Base-by-base conservation (phyloP, 2,329 filamentous ascomycete genomes). In the Cytospora chrysosperma region DNA sequence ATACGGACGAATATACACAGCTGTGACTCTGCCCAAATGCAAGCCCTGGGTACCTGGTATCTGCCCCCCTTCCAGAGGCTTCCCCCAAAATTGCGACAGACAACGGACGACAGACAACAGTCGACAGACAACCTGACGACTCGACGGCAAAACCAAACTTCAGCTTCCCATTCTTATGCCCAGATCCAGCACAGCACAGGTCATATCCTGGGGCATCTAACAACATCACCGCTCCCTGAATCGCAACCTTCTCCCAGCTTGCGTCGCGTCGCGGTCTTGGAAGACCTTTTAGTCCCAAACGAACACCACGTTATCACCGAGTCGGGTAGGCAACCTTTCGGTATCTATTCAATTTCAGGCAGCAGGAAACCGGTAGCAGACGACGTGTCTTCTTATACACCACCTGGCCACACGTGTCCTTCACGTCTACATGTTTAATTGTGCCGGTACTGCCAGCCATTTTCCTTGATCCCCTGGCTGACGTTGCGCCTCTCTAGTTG, bases 271-370 rank as follows among this genome's bases (percentile, higher is more conserved):
- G 52, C 52, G 28, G 37, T 10, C 8, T 21, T 27, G n/a, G 28
- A 10, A n/a, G 50, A 32, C 28, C 27, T 61, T 28, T 49, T 6
- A 24, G 27, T 27, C 37, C 58, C n/a, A 47, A 52, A 27, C 28
- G 34, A 40, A 27, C 17, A 40, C 37, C 37, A 27, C 51, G 21
- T 34, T 55, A 47, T 34, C 34, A 15, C 26, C 19, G 26, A 34
- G 58, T 19, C 58, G 51, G 58, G 58, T 61, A 61, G 49, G 58
- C 58, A 55, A 55, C 34, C 17, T 34, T 24, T 54, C n/a, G 50
- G 27, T 32, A 26, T 28, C 34, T 21, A 8, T 37, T 32, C 58
- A 60, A n/a, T 12, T 37, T 32, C 58, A 60, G 27, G 50, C 58
- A 47, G 50, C 50, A 60, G 43, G 43, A n/a, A 47, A 13, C n/a